Conservation (phyloP, 176 grass and related monocot genomes). For the Pontederia paniculata region DNA sequence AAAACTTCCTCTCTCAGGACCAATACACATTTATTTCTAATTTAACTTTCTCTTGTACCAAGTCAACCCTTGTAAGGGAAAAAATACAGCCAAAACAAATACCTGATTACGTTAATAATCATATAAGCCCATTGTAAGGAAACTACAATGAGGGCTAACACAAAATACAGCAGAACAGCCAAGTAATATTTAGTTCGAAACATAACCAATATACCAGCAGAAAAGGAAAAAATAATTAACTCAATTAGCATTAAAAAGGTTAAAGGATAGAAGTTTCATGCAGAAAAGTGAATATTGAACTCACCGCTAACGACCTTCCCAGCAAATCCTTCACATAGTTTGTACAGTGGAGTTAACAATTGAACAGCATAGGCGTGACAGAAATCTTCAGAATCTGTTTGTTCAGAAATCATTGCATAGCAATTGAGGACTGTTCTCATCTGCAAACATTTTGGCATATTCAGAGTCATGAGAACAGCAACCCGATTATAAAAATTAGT, state of each 20-base stretch:
- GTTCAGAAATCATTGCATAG: conserved; percentile 51
- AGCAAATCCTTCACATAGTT: conserved; percentile 92
- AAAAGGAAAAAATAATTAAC: too few species aligned
- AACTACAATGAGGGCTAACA: too few species aligned
- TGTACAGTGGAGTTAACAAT: conserved; percentile 66
- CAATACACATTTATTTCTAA: too few species aligned
- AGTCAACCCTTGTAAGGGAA: too few species aligned
- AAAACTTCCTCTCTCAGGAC: too few species aligned
- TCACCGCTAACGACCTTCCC: conserved; percentile 80
- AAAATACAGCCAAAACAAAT: too few species aligned
- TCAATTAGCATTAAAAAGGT: neutral
- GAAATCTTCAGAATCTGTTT: conserved; percentile 54
- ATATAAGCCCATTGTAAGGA: too few species aligned
- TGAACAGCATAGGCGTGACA: conserved; percentile 41
- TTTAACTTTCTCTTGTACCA: too few species aligned
- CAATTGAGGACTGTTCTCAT: conserved; percentile 70
- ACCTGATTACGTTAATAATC: too few species aligned
- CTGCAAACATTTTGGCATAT: conserved; percentile 24
- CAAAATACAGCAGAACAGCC: too few species aligned
- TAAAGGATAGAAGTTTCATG: neutral
- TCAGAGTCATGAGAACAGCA: neutral
- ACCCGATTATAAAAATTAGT: neutral
- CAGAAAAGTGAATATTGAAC: conserved; percentile 15
- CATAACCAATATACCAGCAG: too few species aligned
- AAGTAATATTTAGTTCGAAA: too few species aligned